Conservation (phyloP, 2,329 filamentous ascomycete genomes). For the Talaromyces rugulosus region DNA sequence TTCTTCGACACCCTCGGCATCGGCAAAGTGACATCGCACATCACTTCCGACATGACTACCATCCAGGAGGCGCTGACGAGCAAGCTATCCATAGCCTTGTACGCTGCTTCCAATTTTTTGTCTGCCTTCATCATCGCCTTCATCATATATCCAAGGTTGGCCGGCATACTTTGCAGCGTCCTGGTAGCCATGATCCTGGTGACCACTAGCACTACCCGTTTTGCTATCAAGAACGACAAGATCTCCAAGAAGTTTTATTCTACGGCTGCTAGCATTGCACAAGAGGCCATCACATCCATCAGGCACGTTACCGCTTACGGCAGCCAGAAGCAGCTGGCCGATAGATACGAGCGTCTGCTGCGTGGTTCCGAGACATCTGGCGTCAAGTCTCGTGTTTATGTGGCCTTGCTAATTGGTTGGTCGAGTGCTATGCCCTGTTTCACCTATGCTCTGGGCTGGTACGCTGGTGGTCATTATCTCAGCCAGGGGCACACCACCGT, state of each 20-base stretch:
- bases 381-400: neutral
- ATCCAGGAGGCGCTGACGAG: constrained; percentile 37
- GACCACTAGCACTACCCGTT: neutral
- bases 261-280: constrained; percentile 77
- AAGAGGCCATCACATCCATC: constrained; percentile 90
- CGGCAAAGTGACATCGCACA: constrained; percentile 31
- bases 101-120: constrained; percentile 29
- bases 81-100: constrained; percentile 7
- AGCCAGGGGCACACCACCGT: neutral
- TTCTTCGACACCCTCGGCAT: constrained; percentile 35
- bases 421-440: neutral
- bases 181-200: neutral
- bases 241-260: constrained; percentile 75
- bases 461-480: neutral
- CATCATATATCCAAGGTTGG: constrained; percentile 41
- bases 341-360: constrained; percentile 76
- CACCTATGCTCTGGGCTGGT: neutral
- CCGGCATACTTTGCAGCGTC: constrained; percentile 13
- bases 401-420: neutral
- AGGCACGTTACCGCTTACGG: constrained; percentile 89
- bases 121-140: constrained; percentile 47
- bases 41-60: constrained; percentile 43
- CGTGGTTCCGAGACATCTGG: neutral
- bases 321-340: constrained; percentile 69
- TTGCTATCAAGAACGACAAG: neutral